These are phyloP conservation scores for Nyctanthes arbortristis DNA, from an alignment of 257 asterid genomes.

Conservation along the genomic window DNA sequence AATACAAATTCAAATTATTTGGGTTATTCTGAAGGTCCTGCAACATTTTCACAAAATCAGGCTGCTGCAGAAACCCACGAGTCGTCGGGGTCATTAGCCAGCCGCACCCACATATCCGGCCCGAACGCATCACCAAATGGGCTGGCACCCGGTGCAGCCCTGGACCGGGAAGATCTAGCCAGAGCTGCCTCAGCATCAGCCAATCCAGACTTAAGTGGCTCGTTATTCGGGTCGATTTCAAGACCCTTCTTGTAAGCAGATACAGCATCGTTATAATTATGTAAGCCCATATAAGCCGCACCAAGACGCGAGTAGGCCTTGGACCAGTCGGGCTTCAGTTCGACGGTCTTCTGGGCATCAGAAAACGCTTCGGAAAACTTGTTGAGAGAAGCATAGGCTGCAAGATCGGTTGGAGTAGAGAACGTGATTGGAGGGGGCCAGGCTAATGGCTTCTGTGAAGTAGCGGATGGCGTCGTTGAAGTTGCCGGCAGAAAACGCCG, in stretches of 20 bases:
- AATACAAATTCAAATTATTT: conserved; percentile 53
- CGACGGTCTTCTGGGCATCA: conserved; percentile 86
- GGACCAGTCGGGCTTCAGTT: conserved; percentile 81
- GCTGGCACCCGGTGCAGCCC: conserved; percentile 32
- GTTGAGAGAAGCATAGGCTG: conserved; percentile 76
- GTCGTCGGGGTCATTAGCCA: conserved; percentile 70
- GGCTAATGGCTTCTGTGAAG: conserved; percentile 71
- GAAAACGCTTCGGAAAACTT: conserved; percentile 67
- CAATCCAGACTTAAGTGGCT: conserved; percentile 77
- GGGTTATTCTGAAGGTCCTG: conserved; percentile 86
- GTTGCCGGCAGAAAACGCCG: conserved; percentile 83
- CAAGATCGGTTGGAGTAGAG: conserved; percentile 96
- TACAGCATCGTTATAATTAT: conserved; percentile 56
- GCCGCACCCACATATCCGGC: conserved; percentile 86
- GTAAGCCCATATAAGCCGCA: conserved; percentile 81
- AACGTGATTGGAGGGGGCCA: conserved; percentile 75
- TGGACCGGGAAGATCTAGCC: conserved; percentile 38
- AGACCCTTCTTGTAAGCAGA: conserved; percentile 76
- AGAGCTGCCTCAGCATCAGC: conserved; percentile 70
- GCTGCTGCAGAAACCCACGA: conserved; percentile 61
- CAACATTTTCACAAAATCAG: conserved; percentile 80
- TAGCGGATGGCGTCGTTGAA: conserved; percentile 62
- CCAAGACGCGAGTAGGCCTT: conserved; percentile 95
- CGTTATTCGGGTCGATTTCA: conserved; percentile 84
- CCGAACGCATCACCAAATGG: conserved; percentile 93